Conservation (phyloP, 2,329 filamentous ascomycete species). For the Trichoderma pleuroti region DNA sequence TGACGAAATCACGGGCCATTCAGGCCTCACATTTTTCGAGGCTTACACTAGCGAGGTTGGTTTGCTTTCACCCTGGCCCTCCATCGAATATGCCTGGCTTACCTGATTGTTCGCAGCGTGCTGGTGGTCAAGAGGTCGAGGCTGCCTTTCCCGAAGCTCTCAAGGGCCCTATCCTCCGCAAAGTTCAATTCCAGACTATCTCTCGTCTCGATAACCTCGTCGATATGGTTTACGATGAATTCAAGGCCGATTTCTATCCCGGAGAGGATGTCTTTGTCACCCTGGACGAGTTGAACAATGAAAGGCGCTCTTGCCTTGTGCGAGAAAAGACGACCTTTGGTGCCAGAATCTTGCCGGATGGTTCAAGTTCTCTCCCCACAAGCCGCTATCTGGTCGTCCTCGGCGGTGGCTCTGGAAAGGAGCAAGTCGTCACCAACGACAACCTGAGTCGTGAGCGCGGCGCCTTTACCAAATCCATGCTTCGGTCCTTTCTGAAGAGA, state of each 20-base stretch:
- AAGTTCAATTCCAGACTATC: constrained; percentile 85
- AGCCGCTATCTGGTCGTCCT: constrained; percentile 77
- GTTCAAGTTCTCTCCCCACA: constrained; percentile 65
- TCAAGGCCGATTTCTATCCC: constrained; percentile 87
- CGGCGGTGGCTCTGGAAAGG: constrained; percentile 61
- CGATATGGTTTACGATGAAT: constrained; percentile 68
- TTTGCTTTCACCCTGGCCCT: constrained; percentile 20
- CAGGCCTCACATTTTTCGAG: constrained; percentile 86
- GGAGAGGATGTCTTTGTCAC: constrained; percentile 78
- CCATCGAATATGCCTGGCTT: not conserved
- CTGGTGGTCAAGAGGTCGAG: constrained; percentile 84
- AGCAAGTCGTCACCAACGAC: constrained; percentile 74
- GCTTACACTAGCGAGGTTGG: constrained; percentile 86
- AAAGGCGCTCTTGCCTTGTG: constrained; percentile 69
- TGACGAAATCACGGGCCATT: constrained; percentile 93
- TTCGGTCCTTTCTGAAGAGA: constrained; percentile 92
- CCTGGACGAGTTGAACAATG: constrained; percentile 59
- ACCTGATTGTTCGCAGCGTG: constrained; percentile 48
- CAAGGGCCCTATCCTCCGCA: constrained; percentile 84
- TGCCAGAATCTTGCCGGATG: constrained; percentile 57
- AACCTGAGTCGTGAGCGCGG: constrained; percentile 85
- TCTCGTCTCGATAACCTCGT: constrained; percentile 82
- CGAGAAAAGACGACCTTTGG: constrained; percentile 82
- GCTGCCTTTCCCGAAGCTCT: constrained; percentile 87
- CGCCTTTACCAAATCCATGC: constrained; percentile 88